Evolutionary conservation across 225 moss, liverwort and hornwort genomes (phyloP).

Genomic region (Ulota crispa): DNA sequence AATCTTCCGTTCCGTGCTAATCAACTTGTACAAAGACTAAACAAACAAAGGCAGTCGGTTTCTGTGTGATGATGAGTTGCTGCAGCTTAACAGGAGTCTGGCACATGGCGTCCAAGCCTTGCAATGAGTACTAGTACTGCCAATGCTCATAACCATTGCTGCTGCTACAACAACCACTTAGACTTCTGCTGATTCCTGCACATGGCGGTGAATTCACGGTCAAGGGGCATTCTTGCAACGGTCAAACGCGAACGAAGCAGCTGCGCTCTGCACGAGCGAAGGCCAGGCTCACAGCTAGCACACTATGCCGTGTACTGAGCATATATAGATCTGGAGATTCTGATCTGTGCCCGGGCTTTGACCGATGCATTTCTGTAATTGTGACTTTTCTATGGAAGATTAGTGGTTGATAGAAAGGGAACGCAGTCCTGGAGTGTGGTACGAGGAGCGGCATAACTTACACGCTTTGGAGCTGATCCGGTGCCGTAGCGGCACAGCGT

Average conservation of each 20-base stretch:
- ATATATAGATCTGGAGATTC: background rate
- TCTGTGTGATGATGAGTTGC: conserved; percentile 6
- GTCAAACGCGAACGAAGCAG: background rate
- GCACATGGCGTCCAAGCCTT: conserved; percentile 12
- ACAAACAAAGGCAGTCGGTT: background rate
- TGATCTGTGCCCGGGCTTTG: background rate
- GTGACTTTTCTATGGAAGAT: background rate
- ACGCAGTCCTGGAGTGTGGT: background rate
- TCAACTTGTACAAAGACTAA: background rate
- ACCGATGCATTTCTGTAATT: background rate
- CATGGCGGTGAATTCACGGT: conserved; percentile 3
- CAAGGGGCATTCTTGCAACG: background rate
- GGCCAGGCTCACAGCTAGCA: background rate
- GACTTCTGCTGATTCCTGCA: conserved; percentile 13
- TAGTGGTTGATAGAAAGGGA: background rate
- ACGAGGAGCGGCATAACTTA: background rate
- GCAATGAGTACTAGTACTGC: conserved; percentile 10
- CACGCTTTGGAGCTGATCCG: conserved; percentile 7
- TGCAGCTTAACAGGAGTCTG: background rate
- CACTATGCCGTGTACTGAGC: background rate
- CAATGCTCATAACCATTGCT: conserved; percentile 11
- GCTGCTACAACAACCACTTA: background rate
- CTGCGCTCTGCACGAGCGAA: background rate
- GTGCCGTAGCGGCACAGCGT: background rate
- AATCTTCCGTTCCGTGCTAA: background rate